Evolutionary conservation across 2,329 filamentous ascomycete genomes (phyloP).

Genomic region (Aspergillus fructus): DNA sequence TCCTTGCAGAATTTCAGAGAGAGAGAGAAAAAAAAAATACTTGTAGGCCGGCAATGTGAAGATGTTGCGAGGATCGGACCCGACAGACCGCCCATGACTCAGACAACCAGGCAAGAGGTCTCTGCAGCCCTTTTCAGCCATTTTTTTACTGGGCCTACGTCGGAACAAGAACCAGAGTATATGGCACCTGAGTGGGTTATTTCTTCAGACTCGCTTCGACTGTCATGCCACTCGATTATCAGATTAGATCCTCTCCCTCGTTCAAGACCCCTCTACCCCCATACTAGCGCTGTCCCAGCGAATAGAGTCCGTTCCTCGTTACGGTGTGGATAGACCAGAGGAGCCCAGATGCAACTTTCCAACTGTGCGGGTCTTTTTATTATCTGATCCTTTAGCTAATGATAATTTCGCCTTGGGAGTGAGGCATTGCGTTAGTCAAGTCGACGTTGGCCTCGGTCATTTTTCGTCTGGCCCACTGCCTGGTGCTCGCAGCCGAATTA

Average conservation of each 20-base stretch:
- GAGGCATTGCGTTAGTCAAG: neutral
- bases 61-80: constrained; percentile 11
- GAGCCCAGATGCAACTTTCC: constrained; percentile 11
- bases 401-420: neutral
- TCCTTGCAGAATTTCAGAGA: neutral
- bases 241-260: constrained; percentile 14
- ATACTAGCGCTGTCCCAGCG: constrained; percentile 3
- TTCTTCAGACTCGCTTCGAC: constrained; percentile 1
- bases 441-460: neutral
- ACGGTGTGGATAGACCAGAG: constrained; percentile 16
- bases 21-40: neutral
- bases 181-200: neutral
- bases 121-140: neutral
- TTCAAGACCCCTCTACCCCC: neutral
- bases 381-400: constrained; percentile 26
- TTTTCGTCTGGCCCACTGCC: neutral
- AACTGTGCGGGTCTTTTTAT: constrained; percentile 10
- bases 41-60: neutral
- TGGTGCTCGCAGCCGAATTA: neutral
- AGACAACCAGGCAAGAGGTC: constrained; percentile 1
- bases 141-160: neutral
- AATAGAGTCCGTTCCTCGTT: constrained; percentile 12
- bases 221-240: constrained; percentile 9
- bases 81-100: constrained; percentile 17
- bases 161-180: constrained; percentile 14